Conservation (phyloP, 495 filamentous ascomycete species). For the Haplographium delicatum region DNA sequence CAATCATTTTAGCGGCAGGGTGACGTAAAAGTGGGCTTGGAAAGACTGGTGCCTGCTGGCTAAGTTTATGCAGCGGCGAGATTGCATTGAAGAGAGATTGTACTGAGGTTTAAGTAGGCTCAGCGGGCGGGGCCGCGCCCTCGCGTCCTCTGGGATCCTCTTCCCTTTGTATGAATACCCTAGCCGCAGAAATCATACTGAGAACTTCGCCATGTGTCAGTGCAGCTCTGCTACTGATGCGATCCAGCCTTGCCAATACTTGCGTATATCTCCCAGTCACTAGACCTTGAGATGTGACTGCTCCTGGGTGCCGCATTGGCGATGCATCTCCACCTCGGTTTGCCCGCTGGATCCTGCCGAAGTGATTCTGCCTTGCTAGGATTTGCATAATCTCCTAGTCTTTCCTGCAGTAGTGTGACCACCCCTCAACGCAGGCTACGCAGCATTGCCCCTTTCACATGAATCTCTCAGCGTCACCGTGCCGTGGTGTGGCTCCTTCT, state of each 20-base stretch:
- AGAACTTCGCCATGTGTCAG: background rate
- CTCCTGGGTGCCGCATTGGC: background rate
- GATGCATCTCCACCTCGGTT: slow-evolving; percentile 4
- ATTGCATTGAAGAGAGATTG: background rate
- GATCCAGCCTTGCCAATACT: slow-evolving; percentile 1
- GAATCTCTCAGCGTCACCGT: slow-evolving; percentile 2
- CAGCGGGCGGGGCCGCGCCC: background rate
- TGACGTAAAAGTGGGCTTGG: background rate
- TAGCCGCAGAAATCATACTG: slow-evolving; percentile 4
- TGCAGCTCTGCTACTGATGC: slow-evolving; percentile 1
- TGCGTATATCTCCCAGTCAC: slow-evolving; percentile 3
- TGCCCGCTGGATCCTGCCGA: slow-evolving; percentile 1
- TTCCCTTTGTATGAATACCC: slow-evolving; percentile 2
- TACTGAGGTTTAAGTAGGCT: slow-evolving; percentile 7
- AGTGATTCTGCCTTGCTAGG: slow-evolving; percentile 4
- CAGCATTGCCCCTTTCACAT: slow-evolving; percentile 1
- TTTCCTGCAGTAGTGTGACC: background rate
- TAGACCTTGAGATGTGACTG: background rate
- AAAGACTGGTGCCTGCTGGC: slow-evolving; percentile 4
- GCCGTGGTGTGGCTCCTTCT: background rate
- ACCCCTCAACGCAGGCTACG: background rate
- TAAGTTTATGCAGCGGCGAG: slow-evolving; percentile 3
- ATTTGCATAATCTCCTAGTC: slow-evolving; percentile 1
- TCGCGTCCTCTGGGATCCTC: background rate
- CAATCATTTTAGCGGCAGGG: background rate